Base-by-base conservation (phyloP, 2,329 filamentous ascomycete genomes). In the Xylariaceae sp. region DNA sequence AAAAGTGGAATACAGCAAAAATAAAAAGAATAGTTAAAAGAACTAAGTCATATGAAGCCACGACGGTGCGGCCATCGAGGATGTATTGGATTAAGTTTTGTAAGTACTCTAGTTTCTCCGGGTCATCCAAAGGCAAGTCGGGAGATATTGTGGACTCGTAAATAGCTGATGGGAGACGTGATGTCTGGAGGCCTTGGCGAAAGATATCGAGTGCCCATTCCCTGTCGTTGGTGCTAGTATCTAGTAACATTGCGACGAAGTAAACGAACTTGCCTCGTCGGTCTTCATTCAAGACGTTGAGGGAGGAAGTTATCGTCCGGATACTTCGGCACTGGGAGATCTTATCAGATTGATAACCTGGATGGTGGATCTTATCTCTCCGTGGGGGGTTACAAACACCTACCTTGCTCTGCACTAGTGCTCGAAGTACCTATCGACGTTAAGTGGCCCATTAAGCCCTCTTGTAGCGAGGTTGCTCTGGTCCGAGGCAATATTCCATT, bases 31-130 rank as follows among this genome's bases (percentile, higher is more conserved):
- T 45, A 4, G 50, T 21, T 3, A 76, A 23, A 14, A 77, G 54
- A 14, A 70, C 68, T 17, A 70, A 33, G 50, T 76, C 77, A 58
- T 76, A 77, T 4, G 60, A 68, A 12, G 63, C 61, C 11, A 69
- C 63, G 17, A 78, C 65, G 4, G 41, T 44, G 17, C 75, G 72
- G 2, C 75, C 72, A 29, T 72, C 54, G 34, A 71, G 68, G 21
- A 77, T 62, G 19, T 65, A 64, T 7, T 59, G 46, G 48, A 75
- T 71, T 3, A 77, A 64, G 12, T 69, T 54, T 8, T 60, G 62
- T 6, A 78, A 48, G 37, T 74, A 77, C n/a, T 67, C 65, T 17
- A 73, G 67, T 43, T 71, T 68, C 17, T 74, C 73, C 7, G 74
- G 74, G 54, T 71, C 67, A 19, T 51, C 46, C 12, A 54, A 47